Base-by-base conservation (phyloP, 768 basidiomycete genomes). In the Naganishia onofrii region DNA sequence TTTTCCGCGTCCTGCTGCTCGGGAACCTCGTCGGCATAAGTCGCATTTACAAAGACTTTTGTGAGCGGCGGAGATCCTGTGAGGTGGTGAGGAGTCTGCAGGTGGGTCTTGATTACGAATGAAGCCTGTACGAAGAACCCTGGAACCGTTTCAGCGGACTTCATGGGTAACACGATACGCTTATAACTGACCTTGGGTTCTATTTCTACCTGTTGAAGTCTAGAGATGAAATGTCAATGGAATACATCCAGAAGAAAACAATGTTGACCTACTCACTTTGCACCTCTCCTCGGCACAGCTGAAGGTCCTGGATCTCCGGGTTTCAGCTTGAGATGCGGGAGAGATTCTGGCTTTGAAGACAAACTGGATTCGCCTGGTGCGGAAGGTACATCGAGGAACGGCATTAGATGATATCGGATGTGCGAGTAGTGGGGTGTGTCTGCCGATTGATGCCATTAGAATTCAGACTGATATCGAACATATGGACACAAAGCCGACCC, bases 21-120 rank as follows among this genome's bases (percentile, higher is more conserved):
- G n/a, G 70, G 66, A 15, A 71, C 70, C 46, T 71, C 42, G 26
- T 23, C 42, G 12, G 70, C 70, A 31, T 57, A 55, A 3, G 66
- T 58, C 10, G 58, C 66, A 31, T 71, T 71, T 46, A 71, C 67
- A 66, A 71, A 71, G 21, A 71, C 42, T 38, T 71, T 71, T 3
- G 70, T 71, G 9, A 57, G 44, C n/a, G 69, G 60, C 3, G 60
- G 54, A 28, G 51, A 51, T 23, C 58, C 60, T 32, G 66, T 36
- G 3, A 66, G 29, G 13, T 55, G 56, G 31, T 67, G 66, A 23
- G 63, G 66, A 3, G 70, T 71, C 17, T 57, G 56, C 21, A 71
- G 66, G 7, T 52, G 56, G 9, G 70, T 67, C 56, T 71, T 71
- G 55, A 71, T 48, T 15, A 71, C 66, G 46, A 71, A 71, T 10